These are phyloP conservation scores for Fusarium cyanostomum DNA, from an alignment of 2,329 filamentous ascomycete species.

Conservation along the genomic window DNA sequence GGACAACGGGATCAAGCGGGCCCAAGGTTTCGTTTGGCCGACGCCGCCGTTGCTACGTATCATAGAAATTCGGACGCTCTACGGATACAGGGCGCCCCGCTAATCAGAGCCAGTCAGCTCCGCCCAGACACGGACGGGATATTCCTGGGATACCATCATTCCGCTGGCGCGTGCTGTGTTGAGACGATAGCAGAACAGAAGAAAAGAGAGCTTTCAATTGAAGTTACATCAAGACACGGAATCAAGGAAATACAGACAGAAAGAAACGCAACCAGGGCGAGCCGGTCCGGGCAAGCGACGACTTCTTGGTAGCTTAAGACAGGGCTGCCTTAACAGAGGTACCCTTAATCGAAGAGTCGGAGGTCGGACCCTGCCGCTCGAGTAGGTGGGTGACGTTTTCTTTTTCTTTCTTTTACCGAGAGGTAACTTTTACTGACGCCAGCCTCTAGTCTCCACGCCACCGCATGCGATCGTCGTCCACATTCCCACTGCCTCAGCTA, in stretches of 20 bases:
- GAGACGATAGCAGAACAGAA: slow-evolving; percentile 14
- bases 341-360: neutral
- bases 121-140: slow-evolving; percentile 23
- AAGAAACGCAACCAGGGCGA: neutral
- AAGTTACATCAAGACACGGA: slow-evolving; percentile 3
- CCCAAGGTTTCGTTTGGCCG: slow-evolving; percentile 22
- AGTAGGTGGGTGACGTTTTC: slow-evolving; percentile 28
- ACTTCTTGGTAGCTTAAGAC: neutral
- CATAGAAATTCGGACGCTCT: slow-evolving; percentile 10
- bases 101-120: slow-evolving; percentile 22
- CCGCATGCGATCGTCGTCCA: slow-evolving; percentile 42
- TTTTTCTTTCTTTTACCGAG: slow-evolving; percentile 27
- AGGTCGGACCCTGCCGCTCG: slow-evolving; percentile 12
- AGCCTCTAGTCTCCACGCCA: slow-evolving; percentile 35
- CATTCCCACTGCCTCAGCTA: slow-evolving; percentile 29
- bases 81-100: slow-evolving; percentile 19
- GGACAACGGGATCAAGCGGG: slow-evolving; percentile 10
- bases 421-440: slow-evolving; percentile 31
- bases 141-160: slow-evolving; percentile 22
- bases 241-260: neutral
- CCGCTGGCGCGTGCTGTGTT: slow-evolving; percentile 13
- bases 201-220: neutral
- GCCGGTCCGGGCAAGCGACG: neutral
- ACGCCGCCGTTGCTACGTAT: slow-evolving; percentile 21
- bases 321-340: neutral